Percentiles rank a stretch among this genome's conserved stretches.
phyloP scores from a whole-genome alignment of 176 grass and related monocot species.

The Aegilops sharonensis region DNA sequence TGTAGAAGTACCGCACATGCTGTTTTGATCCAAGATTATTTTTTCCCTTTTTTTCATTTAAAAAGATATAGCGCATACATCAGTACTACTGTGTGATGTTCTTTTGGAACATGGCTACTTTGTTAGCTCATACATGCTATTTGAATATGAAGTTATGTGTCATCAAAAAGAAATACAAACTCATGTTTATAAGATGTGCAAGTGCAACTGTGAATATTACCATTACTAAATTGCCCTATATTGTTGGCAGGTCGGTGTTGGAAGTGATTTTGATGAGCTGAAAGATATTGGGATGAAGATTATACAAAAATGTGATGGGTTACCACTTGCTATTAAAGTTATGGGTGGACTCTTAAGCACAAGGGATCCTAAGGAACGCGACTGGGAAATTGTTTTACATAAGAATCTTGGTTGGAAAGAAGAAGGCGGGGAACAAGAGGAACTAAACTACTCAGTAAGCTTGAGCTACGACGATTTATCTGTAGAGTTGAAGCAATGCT shows the following conservation, averaged over 20 bases:
- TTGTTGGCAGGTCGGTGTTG: neutral
- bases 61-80: too few species aligned
- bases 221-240: neutral
- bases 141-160: too few species aligned
- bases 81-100: too few species aligned
- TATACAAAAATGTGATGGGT: neutral
- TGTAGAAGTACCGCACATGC: too few species aligned
- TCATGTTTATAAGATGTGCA: too few species aligned
- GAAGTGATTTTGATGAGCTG: neutral
- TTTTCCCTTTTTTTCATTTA: too few species aligned
- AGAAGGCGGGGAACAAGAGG: neutral
- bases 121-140: too few species aligned
- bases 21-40: too few species aligned
- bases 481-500: neutral
- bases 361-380: neutral
- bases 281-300: neutral
- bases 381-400: neutral
- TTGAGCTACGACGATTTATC: neutral
- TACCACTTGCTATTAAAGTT: slow-evolving; percentile 4
- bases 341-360: neutral
- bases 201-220: neutral
- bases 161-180: too few species aligned
- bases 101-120: too few species aligned
- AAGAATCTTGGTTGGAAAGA: neutral
- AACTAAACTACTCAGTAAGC: neutral